Percentiles rank a stretch among this genome's conserved stretches.
These are phyloP conservation scores for Xylaria sp. DNA, from an alignment of 2,329 filamentous ascomycete genomes.

Conservation along the genomic window DNA sequence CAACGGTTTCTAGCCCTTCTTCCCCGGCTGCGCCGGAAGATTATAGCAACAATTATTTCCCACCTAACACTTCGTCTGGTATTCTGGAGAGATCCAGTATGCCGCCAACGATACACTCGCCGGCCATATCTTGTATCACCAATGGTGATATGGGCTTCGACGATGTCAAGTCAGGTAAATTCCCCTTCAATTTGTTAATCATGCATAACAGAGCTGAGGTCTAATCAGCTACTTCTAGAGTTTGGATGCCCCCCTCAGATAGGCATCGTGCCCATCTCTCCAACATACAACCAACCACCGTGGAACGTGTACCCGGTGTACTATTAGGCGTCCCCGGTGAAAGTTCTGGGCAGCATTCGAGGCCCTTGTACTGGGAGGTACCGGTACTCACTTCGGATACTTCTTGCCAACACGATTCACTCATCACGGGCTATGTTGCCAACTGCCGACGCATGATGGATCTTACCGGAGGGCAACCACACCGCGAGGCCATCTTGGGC, in stretches of 20 bases:
- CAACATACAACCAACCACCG: slow-evolving; percentile 49
- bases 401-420: slow-evolving; percentile 50
- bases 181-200: slow-evolving; percentile 21
- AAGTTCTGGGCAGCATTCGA: slow-evolving; percentile 35
- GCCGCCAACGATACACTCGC: slow-evolving; percentile 47
- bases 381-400: slow-evolving; percentile 48
- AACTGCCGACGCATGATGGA: slow-evolving; percentile 51
- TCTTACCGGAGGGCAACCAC: slow-evolving; percentile 37
- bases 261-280: slow-evolving; percentile 48
- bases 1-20: slow-evolving; percentile 63
- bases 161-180: slow-evolving; percentile 50
- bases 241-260: slow-evolving; percentile 49
- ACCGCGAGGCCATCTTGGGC: slow-evolving; percentile 48
- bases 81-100: slow-evolving; percentile 53
- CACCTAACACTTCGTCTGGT: slow-evolving; percentile 59
- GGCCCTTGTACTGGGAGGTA: slow-evolving; percentile 48
- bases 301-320: slow-evolving; percentile 52
- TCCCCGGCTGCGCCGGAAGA: slow-evolving; percentile 61
- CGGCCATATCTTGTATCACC: slow-evolving; percentile 46
- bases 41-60: slow-evolving; percentile 59
- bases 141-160: slow-evolving; percentile 52
- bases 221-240: slow-evolving; percentile 47
- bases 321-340: slow-evolving; percentile 48
- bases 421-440: slow-evolving; percentile 52
- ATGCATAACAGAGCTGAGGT: slow-evolving; percentile 39